phyloP scores from a whole-genome alignment of 306 rosid genomes.

The Vigna unguiculata region DNA sequence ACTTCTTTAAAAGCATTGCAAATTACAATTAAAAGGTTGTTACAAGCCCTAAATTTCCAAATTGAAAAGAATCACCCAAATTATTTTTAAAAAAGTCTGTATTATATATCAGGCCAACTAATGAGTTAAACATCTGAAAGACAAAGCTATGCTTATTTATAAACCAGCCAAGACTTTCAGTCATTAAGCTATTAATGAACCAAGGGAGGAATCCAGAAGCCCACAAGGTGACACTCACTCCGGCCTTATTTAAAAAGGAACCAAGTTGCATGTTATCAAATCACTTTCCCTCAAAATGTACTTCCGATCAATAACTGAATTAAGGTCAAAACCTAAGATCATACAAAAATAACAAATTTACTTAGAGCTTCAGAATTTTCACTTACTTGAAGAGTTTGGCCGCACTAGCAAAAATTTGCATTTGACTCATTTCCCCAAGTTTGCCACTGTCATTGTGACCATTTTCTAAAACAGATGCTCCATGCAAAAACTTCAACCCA shows the following conservation, averaged over 20 bases:
- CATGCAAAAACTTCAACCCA: conserved; percentile 89
- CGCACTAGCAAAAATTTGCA: conserved; percentile 67
- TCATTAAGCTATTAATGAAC: conserved; percentile 5
- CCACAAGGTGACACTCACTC: background rate
- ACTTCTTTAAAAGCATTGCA: conserved; percentile 2
- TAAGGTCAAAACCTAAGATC: conserved; percentile 8
- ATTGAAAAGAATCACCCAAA: background rate
- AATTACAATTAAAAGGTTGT: background rate
- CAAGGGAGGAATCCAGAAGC: background rate
- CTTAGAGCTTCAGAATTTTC: conserved; percentile 32
- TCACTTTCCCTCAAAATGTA: background rate
- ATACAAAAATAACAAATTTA: conserved; percentile 25
- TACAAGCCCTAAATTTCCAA: background rate
- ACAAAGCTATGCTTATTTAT: background rate
- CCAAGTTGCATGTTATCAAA: conserved; percentile 18
- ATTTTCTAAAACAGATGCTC: conserved; percentile 70
- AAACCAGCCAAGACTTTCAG: background rate
- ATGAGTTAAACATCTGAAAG: conserved; percentile 7
- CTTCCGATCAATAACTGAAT: conserved; percentile 27
- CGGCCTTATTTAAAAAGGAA: conserved; percentile 9
- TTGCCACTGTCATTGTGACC: conserved; percentile 60
- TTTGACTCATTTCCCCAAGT: conserved; percentile 64
- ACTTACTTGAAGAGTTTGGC: conserved; percentile 83
- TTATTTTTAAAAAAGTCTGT: background rate
- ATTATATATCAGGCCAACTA: background rate